phyloP scores from a whole-genome alignment of 2,329 filamentous ascomycete genomes.

The Pseudogymnoascus sp. region DNA sequence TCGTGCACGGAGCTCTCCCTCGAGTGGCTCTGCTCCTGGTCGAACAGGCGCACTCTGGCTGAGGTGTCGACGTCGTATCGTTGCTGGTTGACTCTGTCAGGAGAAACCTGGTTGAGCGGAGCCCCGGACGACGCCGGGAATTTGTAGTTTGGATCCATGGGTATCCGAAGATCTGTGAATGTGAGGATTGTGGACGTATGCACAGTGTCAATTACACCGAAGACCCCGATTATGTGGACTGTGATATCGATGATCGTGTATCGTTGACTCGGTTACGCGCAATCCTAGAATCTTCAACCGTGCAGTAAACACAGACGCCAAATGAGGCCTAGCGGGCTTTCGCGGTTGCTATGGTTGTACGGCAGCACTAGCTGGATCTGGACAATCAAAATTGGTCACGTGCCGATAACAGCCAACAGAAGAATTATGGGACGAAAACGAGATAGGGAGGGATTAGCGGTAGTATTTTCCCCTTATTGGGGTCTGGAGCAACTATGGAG shows the following conservation, averaged over 20 bases:
- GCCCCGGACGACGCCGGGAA: slow-evolving; percentile 46
- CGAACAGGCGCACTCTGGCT: slow-evolving; percentile 10
- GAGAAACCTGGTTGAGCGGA: slow-evolving; percentile 52
- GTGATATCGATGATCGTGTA: not conserved
- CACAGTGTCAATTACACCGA: not conserved
- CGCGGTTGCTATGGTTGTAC: not conserved
- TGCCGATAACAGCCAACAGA: not conserved
- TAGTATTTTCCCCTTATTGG: not conserved
- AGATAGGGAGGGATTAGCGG: not conserved
- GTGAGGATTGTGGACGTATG: not conserved
- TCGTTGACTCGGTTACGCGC: slow-evolving; percentile 2
- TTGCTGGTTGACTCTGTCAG: slow-evolving; percentile 53
- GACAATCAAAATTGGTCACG: not conserved
- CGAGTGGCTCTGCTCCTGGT: slow-evolving; percentile 20
- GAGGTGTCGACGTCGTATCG: slow-evolving; percentile 19
- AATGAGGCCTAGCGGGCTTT: not conserved
- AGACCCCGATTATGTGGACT: not conserved
- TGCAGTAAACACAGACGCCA: not conserved
- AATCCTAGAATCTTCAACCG: not conserved
- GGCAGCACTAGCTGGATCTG: not conserved
- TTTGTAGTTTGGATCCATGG: slow-evolving; percentile 39
- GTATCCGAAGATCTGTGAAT: slow-evolving; percentile 1
- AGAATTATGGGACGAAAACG: not conserved
- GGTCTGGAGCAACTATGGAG: not conserved
- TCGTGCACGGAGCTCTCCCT: slow-evolving; percentile 56